Evolutionary conservation across 495 filamentous ascomycete species (phyloP), one percentile per base, ranked within the genome.

Genomic region (Neohortaea acidophila): DNA sequence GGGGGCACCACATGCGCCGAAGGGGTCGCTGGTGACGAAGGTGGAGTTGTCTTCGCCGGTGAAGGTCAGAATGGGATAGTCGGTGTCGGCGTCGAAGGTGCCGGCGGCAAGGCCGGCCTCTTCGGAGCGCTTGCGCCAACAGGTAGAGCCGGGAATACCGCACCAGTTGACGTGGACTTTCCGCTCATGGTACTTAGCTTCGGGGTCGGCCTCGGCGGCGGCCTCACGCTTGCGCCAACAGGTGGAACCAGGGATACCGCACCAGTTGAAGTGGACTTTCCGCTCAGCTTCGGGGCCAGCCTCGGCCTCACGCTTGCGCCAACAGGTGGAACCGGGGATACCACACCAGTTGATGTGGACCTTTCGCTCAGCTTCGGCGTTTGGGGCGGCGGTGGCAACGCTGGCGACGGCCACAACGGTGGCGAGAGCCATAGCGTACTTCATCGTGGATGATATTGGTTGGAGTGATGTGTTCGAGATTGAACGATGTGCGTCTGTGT

Each of bases 321-420:
- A 12, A 22, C 35, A 37, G 23, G 8, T 12, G 8, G 8, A 6
- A 20, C 35, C 35, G 35, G 35, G 35, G 22, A 18, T 22, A 22
- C 12, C 18, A 19, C 35, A 37, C 4, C 4, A 37, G 35, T 22
- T 22, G 4, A 23, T 15, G 11, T 29, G 13, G 38, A 14, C 26
- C 15, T 23, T 24, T 19, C 3, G 25, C 23, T 28, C n/a, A 15
- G 38, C 23, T 14, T 38, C 36, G 22, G 36, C 36, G 3, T 33
- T 21, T 7, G 38, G 26, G 38, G 33, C 13, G 38, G 38, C 38
- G 26, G 27, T 14, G 38, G 38, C 38, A n/a, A 24, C 20, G 36
- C 10, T n/a, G 38, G 27, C 28, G 9, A 19, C 28, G 26, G 33
- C 18, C 4, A 19, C 38, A 13, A 40, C 23, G 6, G 21, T 7